Conservation (phyloP, 441 rosid genomes). For the Pelargonium fulgidum region DNA sequence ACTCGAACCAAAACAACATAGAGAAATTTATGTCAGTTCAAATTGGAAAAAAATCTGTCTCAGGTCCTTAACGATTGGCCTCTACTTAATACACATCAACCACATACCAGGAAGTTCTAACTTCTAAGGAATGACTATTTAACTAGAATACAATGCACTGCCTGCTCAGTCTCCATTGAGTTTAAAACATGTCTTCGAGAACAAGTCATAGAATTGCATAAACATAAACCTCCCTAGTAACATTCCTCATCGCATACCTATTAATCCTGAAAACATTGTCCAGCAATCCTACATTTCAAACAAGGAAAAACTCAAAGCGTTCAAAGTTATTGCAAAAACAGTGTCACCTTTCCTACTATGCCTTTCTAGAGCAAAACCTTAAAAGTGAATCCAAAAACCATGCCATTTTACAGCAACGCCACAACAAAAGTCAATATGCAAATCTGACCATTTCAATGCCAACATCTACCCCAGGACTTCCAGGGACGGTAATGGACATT, state of each 20-base stretch:
- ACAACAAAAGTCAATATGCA: neutral
- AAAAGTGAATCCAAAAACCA: neutral
- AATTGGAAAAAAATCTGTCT: neutral
- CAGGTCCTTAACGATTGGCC: neutral
- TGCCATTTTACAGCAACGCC: neutral
- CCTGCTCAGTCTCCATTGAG: too few species aligned
- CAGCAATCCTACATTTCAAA: too few species aligned
- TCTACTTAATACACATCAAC: slow-evolving; percentile 1
- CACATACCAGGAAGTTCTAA: neutral
- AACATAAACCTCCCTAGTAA: too few species aligned
- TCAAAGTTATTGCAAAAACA: too few species aligned
- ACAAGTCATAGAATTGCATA: too few species aligned
- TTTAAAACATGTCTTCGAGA: too few species aligned
- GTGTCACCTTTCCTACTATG: too few species aligned
- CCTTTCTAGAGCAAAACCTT: too few species aligned
- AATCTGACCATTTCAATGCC: neutral
- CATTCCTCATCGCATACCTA: too few species aligned
- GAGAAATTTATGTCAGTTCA: too few species aligned
- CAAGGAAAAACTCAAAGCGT: too few species aligned
- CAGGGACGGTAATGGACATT: neutral
- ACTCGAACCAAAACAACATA: slow-evolving; percentile 10
- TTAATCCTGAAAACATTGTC: too few species aligned
- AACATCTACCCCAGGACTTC: neutral
- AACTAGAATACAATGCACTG: neutral
- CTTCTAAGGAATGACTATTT: neutral